Percentiles rank a stretch among this genome's conserved stretches.
phyloP scores from a whole-genome alignment of 441 rosid species.

The Erodium texanum region DNA sequence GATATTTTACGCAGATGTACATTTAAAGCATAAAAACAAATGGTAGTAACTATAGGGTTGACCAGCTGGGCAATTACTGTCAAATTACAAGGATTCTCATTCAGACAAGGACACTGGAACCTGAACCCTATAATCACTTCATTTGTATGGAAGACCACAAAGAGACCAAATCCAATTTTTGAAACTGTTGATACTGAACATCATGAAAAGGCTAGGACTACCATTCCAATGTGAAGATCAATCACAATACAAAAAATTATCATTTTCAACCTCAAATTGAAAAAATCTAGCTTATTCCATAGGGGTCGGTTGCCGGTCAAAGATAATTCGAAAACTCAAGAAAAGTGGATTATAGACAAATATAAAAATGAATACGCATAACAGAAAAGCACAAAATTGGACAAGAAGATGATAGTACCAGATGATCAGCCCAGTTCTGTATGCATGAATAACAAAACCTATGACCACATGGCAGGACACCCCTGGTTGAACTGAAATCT shows the following conservation, averaged over 20 bases:
- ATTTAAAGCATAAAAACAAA: not conserved
- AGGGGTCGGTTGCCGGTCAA: not conserved
- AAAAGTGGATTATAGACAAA: not conserved
- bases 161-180: not conserved
- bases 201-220: not conserved
- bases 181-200: not conserved
- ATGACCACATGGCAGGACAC: conserved; percentile 86
- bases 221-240: not conserved
- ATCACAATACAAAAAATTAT: not conserved
- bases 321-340: not conserved
- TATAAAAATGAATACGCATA: not conserved
- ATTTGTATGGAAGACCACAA: not conserved
- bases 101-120: not conserved
- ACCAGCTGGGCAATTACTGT: not conserved
- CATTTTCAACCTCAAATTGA: not conserved
- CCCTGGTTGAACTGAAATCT: conserved; percentile 78
- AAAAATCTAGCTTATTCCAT: not conserved
- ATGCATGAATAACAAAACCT: conserved; percentile 93
- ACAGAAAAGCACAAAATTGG: conserved; percentile 4
- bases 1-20: not conserved
- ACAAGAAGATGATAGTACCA: conserved; percentile 37
- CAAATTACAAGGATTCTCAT: not conserved
- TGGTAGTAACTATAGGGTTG: not conserved
- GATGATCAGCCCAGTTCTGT: conserved; percentile 65
- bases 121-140: not conserved